Base-by-base conservation (phyloP, 306 rosid species). In the Astragalus glycyphyllos region DNA sequence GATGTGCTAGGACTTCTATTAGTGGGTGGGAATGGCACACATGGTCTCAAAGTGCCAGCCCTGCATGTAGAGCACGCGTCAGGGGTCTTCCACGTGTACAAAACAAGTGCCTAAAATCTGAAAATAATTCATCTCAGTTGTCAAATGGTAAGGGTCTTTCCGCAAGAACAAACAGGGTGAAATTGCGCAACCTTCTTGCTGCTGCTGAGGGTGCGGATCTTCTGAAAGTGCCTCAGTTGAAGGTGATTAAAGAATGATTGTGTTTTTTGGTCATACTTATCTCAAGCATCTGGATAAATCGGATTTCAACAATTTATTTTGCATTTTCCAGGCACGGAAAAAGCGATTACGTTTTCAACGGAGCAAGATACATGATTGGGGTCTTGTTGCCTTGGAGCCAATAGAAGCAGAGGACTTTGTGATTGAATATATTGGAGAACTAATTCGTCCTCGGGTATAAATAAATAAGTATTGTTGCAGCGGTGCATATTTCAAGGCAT, bases 281-380 rank as follows among this genome's bases (percentile, higher is more conserved):
- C 44, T 63, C 68, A 5, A 29, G 11, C 67, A 40, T 67, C 56
- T 69, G 48, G 80, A 62, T 63, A 31, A 29, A 50, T 68, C 1
- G 63, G 53, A 41, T 59, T 54, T 51, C 50, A 75, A 40, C 15
- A 8, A 26, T 64, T 47, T 75, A 29, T 69, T 68, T 51, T 49
- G 37, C 77, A 37, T 72, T 57, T 83, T 53, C 54, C 80, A 89
- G 99, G 97, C 96, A 20, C 86, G 99, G 82, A 94, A 94, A 82
- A 94, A 94, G 63, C 81, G 72, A 12, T 64, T 94, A 65, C 87
- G 87, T 72, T 94, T 94, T 84, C 99, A 94, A 65, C 86, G 84
- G 71, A 94, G 99, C 86, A 91, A 94, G 85, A 94, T 94, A 72
- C 97, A 91, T 73, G 99, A 94, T 77, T 94, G 99, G 99, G 99